Conservation (phyloP, 163 green algal species). For the Volvox carteri region DNA sequence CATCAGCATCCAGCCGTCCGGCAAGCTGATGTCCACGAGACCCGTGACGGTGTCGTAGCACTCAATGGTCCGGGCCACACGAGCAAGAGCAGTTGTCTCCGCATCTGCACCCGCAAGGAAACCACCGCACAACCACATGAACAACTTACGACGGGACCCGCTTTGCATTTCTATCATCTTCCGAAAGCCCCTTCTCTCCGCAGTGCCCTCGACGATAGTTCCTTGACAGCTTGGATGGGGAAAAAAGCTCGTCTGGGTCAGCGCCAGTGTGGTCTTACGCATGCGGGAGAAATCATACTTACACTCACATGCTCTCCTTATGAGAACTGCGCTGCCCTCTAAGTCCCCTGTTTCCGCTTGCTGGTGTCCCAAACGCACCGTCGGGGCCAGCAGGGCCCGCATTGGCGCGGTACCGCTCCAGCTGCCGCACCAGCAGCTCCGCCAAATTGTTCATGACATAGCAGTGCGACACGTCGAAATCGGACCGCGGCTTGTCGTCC, state of each 20-base stretch:
- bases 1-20: conserved; percentile 66
- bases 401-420: conserved; percentile 64
- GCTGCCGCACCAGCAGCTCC: conserved; percentile 61
- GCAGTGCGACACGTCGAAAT: conserved; percentile 58
- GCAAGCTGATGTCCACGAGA: conserved; percentile 62
- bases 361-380: conserved; percentile 4
- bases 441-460: conserved; percentile 65
- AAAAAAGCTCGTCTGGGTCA: too few relatives aligned
- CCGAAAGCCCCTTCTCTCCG: too few relatives aligned
- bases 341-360: too few relatives aligned
- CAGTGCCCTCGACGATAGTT: too few relatives aligned
- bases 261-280: too few relatives aligned
- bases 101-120: conserved; percentile 41
- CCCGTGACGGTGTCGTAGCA: conserved; percentile 66
- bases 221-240: too few relatives aligned
- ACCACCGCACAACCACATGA: too few relatives aligned
- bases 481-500: conserved; percentile 57
- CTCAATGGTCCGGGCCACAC: conserved; percentile 52
- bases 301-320: too few relatives aligned
- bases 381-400: not conserved
- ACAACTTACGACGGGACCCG: too few relatives aligned
- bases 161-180: too few relatives aligned
- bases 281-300: too few relatives aligned
- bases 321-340: too few relatives aligned
- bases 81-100: conserved; percentile 47